Conservation (phyloP, 345 rosid genomes). For the Lepidium didymum region DNA sequence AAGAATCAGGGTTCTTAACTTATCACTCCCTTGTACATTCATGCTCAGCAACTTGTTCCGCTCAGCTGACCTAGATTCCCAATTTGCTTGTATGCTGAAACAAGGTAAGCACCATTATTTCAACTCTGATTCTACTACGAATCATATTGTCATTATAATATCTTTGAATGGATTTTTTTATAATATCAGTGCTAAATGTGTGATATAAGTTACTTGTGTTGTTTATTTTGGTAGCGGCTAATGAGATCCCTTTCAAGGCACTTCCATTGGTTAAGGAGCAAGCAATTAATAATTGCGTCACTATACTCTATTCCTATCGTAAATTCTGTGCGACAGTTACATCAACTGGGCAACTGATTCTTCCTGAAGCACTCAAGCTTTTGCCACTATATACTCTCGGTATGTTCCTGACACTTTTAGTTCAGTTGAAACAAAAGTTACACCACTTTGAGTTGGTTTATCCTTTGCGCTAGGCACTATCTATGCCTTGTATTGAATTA, state of each 20-base stretch:
- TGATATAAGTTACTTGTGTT: constrained; percentile 4
- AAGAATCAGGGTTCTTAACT: constrained; percentile 83
- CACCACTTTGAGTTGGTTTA: background rate
- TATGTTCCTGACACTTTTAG: constrained; percentile 26
- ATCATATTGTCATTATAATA: background rate
- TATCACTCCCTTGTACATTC: constrained; percentile 90
- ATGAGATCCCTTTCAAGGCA: constrained; percentile 63
- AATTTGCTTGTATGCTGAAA: constrained; percentile 89
- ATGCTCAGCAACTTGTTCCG: constrained; percentile 86
- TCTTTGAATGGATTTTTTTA: background rate
- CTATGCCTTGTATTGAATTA: background rate
- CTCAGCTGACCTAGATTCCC: constrained; percentile 92
- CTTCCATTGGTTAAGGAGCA: constrained; percentile 60
- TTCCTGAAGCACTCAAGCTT: constrained; percentile 97
- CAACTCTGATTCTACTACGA: background rate
- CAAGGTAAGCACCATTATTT: constrained; percentile 48
- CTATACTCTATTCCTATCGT: constrained; percentile 72
- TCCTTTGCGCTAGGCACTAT: background rate
- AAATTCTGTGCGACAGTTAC: constrained; percentile 95
- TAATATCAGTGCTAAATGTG: background rate
- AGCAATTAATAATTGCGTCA: constrained; percentile 64
- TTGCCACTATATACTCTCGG: constrained; percentile 89
- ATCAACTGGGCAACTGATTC: constrained; percentile 91
- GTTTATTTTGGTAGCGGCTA: constrained; percentile 46
- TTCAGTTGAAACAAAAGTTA: background rate